Evolutionary conservation across 768 basidiomycete species (phyloP).

Genomic region (Podaxis pistillaris): DNA sequence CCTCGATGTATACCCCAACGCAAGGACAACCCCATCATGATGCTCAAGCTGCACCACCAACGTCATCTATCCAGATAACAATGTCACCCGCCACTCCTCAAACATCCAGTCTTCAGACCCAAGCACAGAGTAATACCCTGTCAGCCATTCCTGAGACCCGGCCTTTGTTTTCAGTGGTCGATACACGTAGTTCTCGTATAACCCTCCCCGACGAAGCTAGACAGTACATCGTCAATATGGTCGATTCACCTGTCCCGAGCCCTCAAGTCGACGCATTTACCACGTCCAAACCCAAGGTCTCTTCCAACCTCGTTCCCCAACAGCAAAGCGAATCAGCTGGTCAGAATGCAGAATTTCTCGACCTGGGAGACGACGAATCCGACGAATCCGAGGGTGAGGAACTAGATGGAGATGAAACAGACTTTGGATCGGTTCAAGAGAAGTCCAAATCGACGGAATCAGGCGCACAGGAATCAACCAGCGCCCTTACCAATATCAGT

Average conservation of each 20-base stretch:
- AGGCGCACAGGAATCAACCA: not conserved
- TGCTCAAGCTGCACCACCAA: constrained; percentile 2
- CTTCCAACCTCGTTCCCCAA: constrained; percentile 21
- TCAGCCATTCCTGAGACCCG: constrained; percentile 2
- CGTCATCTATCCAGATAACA: constrained; percentile 9
- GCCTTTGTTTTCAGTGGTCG: constrained; percentile 11
- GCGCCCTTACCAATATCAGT: not conserved
- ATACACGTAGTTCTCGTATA: constrained; percentile 48
- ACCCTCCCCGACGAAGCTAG: constrained; percentile 77
- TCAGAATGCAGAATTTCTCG: constrained; percentile 58
- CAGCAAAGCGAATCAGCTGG: constrained; percentile 12
- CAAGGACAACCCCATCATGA: not conserved
- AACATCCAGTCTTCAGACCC: not conserved
- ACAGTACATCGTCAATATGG: constrained; percentile 68
- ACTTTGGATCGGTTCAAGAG: constrained; percentile 11
- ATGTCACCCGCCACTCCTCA: constrained; percentile 12
- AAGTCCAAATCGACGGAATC: not conserved
- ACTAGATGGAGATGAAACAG: constrained; percentile 34
- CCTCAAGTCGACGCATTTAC: constrained; percentile 43
- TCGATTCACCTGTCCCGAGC: constrained; percentile 60
- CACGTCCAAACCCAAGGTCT: constrained; percentile 23
- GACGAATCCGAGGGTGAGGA: constrained; percentile 42
- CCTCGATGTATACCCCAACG: not conserved
- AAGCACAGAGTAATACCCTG: not conserved
- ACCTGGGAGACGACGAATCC: constrained; percentile 55